phyloP scores from a whole-genome alignment of 495 filamentous ascomycete species.

The Lentithecium fluviatile region DNA sequence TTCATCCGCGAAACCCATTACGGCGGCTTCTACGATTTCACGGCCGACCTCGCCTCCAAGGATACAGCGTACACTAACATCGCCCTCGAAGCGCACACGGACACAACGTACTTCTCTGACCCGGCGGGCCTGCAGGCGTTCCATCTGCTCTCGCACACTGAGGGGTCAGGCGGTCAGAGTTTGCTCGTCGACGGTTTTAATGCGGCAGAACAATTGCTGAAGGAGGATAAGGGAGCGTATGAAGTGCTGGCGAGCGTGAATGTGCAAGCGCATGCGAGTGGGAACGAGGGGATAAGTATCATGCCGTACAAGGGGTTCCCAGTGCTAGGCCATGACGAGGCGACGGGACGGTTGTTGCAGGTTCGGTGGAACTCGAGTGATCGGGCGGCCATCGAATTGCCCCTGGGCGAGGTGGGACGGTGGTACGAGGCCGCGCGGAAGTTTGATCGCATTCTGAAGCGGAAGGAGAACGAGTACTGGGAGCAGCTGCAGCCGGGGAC shows the following conservation, averaged over 20 bases:
- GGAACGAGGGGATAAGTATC: conserved; percentile 78
- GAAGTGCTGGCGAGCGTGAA: conserved; percentile 49
- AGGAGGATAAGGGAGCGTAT: conserved; percentile 52
- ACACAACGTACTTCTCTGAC: conserved; percentile 91
- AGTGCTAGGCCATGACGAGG: conserved; percentile 59
- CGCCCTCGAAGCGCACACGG: conserved; percentile 75
- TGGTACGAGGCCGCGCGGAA: conserved; percentile 75
- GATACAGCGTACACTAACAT: conserved; percentile 92
- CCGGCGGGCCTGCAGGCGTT: conserved; percentile 87
- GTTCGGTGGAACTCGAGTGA: conserved; percentile 94
- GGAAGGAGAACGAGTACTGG: conserved; percentile 59
- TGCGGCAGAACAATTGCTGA: conserved; percentile 58
- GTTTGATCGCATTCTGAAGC: conserved; percentile 45
- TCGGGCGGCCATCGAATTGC: conserved; percentile 58
- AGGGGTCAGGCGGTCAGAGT: conserved; percentile 65
- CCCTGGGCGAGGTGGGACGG: conserved; percentile 41
- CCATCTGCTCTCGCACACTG: conserved; percentile 77
- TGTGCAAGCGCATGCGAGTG: conserved; percentile 76
- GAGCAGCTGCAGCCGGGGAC: conserved; percentile 75
- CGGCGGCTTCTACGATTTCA: conserved; percentile 94
- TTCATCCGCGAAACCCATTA: conserved; percentile 88
- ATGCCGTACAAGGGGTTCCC: conserved; percentile 64
- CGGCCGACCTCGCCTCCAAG: conserved; percentile 77
- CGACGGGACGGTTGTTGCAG: conserved; percentile 53
- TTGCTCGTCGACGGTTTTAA: conserved; percentile 81